phyloP scores from a whole-genome alignment of 306 rosid species.

The Quercus ilex region DNA sequence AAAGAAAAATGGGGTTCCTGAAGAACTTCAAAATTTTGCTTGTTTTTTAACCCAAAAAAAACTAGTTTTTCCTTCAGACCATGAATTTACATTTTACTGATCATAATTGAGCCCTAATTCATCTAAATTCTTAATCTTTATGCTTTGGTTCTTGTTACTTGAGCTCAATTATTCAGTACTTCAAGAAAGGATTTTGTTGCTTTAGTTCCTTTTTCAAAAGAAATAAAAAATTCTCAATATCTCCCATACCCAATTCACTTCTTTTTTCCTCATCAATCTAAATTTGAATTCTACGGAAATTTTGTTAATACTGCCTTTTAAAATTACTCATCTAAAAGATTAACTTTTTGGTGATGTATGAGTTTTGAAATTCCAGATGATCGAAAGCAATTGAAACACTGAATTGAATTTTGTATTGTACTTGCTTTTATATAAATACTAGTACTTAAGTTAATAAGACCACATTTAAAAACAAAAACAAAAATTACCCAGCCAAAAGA shows the following conservation, averaged over 20 bases:
- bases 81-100: background rate
- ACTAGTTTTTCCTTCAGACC: background rate
- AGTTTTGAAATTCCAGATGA: conserved; percentile 47
- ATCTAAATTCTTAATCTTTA: background rate
- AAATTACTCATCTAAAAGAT: background rate
- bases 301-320: background rate
- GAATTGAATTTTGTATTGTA: background rate
- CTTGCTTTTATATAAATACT: background rate
- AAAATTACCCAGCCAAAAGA: background rate
- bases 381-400: conserved; percentile 50
- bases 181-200: background rate
- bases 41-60: background rate
- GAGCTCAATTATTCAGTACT: background rate
- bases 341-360: background rate
- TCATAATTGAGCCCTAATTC: background rate
- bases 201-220: too few relatives aligned
- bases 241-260: background rate
- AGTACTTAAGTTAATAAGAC: background rate
- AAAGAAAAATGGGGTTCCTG: background rate
- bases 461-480: background rate
- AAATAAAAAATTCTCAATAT: background rate
- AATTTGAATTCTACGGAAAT: background rate
- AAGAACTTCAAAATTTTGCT: background rate
- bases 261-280: background rate
- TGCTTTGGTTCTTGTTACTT: background rate